Evolutionary conservation across 2,329 filamentous ascomycete genomes (phyloP).

Genomic region (Phoma sp.): DNA sequence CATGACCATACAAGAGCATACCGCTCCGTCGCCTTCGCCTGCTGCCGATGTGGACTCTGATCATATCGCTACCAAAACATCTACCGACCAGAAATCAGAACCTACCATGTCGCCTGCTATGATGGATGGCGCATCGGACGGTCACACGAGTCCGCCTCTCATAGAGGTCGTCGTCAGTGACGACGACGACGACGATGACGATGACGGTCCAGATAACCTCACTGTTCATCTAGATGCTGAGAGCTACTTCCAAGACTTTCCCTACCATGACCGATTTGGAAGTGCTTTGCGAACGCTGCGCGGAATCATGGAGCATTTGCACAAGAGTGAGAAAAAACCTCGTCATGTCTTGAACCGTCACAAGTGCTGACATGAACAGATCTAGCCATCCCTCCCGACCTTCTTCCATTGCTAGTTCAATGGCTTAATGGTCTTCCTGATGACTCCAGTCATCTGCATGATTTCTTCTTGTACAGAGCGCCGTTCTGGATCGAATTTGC

Average conservation of each 20-base stretch:
- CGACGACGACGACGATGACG: slow-evolving; percentile 34
- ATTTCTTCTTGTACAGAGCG: slow-evolving; percentile 35
- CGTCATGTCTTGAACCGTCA: background rate
- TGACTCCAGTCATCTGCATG: slow-evolving; percentile 23
- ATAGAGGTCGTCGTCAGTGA: slow-evolving; percentile 41
- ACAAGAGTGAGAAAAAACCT: slow-evolving; percentile 26
- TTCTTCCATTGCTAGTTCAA: slow-evolving; percentile 30
- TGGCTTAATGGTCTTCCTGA: slow-evolving; percentile 41
- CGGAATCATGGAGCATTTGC: slow-evolving; percentile 32
- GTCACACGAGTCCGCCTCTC: slow-evolving; percentile 40
- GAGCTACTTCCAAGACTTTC: slow-evolving; percentile 42
- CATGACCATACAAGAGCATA: slow-evolving; percentile 49
- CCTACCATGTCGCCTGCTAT: slow-evolving; percentile 17
- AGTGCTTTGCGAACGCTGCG: background rate
- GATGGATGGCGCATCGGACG: slow-evolving; percentile 24
- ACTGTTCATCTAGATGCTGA: slow-evolving; percentile 32
- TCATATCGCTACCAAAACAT: slow-evolving; percentile 4
- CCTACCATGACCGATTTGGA: slow-evolving; percentile 23
- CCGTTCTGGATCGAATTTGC: slow-evolving; percentile 46
- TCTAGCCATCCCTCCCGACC: slow-evolving; percentile 15
- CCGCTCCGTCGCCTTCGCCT: slow-evolving; percentile 34
- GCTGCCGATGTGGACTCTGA: slow-evolving; percentile 22
- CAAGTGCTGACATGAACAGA: slow-evolving; percentile 6
- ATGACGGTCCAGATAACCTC: slow-evolving; percentile 18
- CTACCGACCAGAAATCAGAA: background rate